Evolutionary conservation across 345 rosid genomes (phyloP).

Genomic region (Erodium maritimum): DNA sequence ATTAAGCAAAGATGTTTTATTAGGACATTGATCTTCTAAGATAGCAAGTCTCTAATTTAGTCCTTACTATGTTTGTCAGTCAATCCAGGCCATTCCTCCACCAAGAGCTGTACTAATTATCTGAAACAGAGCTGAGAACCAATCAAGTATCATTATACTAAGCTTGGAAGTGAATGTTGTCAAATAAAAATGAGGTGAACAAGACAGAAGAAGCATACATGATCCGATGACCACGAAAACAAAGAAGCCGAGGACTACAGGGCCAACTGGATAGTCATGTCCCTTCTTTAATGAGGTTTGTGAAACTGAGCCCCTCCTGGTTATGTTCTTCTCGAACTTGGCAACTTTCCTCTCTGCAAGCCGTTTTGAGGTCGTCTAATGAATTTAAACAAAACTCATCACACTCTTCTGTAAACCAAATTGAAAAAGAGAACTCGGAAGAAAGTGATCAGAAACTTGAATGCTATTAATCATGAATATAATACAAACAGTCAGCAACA

Average conservation of each 20-base stretch:
- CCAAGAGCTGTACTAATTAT: constrained; percentile 20
- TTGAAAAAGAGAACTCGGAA: no score
- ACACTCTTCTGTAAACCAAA: not conserved
- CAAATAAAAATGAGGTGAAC: not conserved
- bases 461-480: no score
- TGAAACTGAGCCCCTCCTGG: constrained; percentile 22
- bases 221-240: constrained; percentile 30
- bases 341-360: constrained; percentile 20
- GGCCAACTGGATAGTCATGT: constrained; percentile 23
- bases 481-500: no score
- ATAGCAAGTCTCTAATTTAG: no score
- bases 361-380: constrained; percentile 26
- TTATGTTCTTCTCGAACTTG: constrained; percentile 26
- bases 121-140: constrained; percentile 29
- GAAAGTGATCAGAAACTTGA: no score
- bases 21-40: no score
- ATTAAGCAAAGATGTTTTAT: no score
- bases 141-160: not conserved
- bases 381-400: not conserved
- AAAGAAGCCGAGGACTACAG: constrained; percentile 24
- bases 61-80: no score
- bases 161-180: no score
- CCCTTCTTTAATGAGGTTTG: constrained; percentile 21
- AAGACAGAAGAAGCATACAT: constrained; percentile 13
- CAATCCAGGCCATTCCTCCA: constrained; percentile 14